Conservation (phyloP, 331 rosid genomes). For the Dryas integrifolia region DNA sequence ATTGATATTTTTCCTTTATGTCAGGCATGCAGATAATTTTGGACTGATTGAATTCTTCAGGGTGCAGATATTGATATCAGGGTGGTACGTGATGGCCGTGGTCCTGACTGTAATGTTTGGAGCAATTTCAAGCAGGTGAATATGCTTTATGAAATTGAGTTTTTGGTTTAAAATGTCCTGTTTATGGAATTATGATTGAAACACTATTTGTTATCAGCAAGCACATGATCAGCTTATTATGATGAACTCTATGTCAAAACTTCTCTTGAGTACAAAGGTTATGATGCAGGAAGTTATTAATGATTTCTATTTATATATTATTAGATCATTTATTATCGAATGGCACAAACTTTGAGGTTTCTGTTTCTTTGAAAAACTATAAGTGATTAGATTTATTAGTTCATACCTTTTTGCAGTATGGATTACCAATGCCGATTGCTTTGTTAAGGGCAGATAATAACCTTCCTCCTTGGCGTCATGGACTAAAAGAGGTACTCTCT, state of each 20-base stretch:
- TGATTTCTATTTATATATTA: neutral
- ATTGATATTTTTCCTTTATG: neutral
- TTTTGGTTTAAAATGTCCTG: constrained; percentile 16
- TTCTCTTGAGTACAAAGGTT: neutral
- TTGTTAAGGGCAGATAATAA: constrained; percentile 93
- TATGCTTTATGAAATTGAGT: constrained; percentile 16
- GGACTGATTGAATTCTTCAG: constrained; percentile 49
- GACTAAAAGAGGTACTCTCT: constrained; percentile 68
- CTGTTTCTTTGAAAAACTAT: constrained; percentile 6
- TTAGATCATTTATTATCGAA: neutral
- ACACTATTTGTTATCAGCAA: neutral
- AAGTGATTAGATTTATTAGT: constrained; percentile 6
- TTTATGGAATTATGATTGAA: constrained; percentile 7
- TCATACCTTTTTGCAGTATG: constrained; percentile 62
- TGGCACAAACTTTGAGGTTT: constrained; percentile 1
- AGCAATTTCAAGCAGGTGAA: constrained; percentile 96
- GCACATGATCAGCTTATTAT: neutral
- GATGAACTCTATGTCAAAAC: neutral
- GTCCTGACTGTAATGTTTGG: constrained; percentile 95
- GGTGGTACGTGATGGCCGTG: constrained; percentile 96
- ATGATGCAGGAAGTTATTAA: neutral
- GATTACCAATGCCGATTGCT: constrained; percentile 70
- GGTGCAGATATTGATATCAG: constrained; percentile 99
- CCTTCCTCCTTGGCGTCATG: constrained; percentile 95
- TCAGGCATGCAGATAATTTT: constrained; percentile 2